phyloP scores from a whole-genome alignment of 139 green algal genomes.

The Volvox reticuliferus region DNA sequence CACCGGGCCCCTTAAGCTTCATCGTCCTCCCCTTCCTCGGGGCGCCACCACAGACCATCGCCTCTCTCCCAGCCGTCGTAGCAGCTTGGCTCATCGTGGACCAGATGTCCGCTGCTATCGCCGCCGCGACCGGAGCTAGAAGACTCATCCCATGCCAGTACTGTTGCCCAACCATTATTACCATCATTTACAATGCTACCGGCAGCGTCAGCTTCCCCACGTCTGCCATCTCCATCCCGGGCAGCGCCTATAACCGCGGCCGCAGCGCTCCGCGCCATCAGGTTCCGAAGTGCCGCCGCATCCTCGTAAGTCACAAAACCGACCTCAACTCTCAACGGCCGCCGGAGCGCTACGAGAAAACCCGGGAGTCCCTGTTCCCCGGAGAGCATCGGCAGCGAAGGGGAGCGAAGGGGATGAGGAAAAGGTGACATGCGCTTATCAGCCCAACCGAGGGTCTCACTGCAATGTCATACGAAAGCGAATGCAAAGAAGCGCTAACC shows the following conservation, averaged over 20 bases:
- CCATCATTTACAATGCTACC: no score
- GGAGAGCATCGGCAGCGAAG: no score
- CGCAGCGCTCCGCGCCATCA: background rate
- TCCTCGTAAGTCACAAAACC: background rate
- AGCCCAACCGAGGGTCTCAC: no score
- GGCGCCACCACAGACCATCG: constrained; percentile 8
- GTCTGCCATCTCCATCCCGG: background rate
- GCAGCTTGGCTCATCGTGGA: background rate
- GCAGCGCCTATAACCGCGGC: background rate
- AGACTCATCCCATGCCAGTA: background rate
- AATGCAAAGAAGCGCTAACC: no score
- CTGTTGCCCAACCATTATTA: background rate
- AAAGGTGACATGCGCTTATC: no score
- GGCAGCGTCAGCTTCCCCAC: background rate
- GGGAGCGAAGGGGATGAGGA: no score
- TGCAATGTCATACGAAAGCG: no score
- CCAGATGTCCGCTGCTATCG: no score
- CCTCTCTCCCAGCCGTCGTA: background rate
- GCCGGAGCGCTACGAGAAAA: constrained; percentile 27
- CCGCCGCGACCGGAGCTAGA: background rate
- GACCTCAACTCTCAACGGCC: background rate
- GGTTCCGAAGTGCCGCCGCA: background rate
- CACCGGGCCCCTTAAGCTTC: background rate
- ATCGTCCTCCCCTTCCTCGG: background rate
- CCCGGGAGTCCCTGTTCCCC: constrained; percentile 5